Evolutionary conservation across 78 protist species (phyloP).

Genomic region (Thecamonas trahens): DNA sequence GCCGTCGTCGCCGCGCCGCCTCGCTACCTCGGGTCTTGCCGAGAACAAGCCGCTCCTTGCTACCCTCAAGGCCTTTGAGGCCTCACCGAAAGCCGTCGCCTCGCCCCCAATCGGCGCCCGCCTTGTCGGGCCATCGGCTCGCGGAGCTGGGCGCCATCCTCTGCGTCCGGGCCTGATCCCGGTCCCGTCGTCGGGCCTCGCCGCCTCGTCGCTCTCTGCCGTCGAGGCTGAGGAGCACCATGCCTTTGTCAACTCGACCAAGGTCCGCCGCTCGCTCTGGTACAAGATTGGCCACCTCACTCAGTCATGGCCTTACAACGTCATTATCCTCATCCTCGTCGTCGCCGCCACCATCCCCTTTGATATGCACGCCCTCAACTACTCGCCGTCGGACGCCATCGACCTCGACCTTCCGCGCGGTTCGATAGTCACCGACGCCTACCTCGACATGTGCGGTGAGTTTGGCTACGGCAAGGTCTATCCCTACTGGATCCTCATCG

Average conservation of each 20-base stretch:
- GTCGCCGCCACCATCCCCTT: too few relatives aligned
- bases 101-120: too few relatives aligned
- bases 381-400: constrained; percentile 11
- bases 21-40: too few relatives aligned
- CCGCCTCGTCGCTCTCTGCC: too few relatives aligned
- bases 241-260: too few relatives aligned
- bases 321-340: not conserved
- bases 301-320: not conserved
- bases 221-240: too few relatives aligned
- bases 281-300: not conserved
- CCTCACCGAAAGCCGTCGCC: too few relatives aligned
- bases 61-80: too few relatives aligned
- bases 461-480: constrained; percentile 2
- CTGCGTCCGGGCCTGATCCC: not conserved
- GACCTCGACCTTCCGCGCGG: constrained; percentile 3
- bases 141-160: not conserved
- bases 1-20: too few relatives aligned
- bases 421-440: not conserved
- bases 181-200: not conserved
- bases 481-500: not conserved
- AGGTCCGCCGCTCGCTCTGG: not conserved
- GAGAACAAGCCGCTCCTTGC: too few relatives aligned
- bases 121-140: too few relatives aligned
- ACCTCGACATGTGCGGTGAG: not conserved
- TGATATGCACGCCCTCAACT: too few relatives aligned